Base-by-base conservation (phyloP, 768 basidiomycete genomes). In the Hortiboletus flavorubellus region DNA sequence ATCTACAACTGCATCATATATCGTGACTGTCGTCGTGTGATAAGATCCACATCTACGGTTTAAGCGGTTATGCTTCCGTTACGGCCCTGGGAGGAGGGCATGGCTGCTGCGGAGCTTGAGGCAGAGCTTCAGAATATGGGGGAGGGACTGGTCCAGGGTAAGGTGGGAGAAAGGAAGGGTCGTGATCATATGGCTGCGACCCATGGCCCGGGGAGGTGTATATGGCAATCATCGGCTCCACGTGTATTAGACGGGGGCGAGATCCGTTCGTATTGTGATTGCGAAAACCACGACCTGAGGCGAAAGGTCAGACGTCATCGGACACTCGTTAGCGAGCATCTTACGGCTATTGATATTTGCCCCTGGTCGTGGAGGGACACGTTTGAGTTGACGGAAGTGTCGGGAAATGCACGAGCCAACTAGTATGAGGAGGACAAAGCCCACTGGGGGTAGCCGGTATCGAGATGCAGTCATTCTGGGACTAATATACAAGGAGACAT, bases 101-200 rank as follows among this genome's bases (percentile, higher is more conserved):
- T n/a, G 14, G 33, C 30, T 30, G 16, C 21, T 54, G 47, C 16
- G 34, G 33, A 29, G 55, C 38, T 9, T 35, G 15, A 14, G 15
- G 44, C 8, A 18, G 35, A 23, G 18, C 4, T 26, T 37, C 33
- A 5, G 39, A 4, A 31, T 64, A 64, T 6, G 61, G 16, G 2
- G 64, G 64, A 42, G 53, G 64, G 10, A 35, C 42, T 1, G 46
- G 55, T 16, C 49, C 63, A 3, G 12, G 56, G 21, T 64, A 60
- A 0, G 61, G 53, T 2, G 64, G 59, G 10, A 39, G 61, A 26
- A 39, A 21, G 26, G 5, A 16, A 12, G 4, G 0, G 4, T 29
- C 5, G 40, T 39, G 8, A 35, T 59, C 59, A 11, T 26, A 26
- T 26, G 8, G n/a, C 11, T 7, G 41, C 1, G 42, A 2, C 30